These are phyloP conservation scores for Populus tremula DNA, from an alignment of 345 rosid genomes.

Conservation along the genomic window DNA sequence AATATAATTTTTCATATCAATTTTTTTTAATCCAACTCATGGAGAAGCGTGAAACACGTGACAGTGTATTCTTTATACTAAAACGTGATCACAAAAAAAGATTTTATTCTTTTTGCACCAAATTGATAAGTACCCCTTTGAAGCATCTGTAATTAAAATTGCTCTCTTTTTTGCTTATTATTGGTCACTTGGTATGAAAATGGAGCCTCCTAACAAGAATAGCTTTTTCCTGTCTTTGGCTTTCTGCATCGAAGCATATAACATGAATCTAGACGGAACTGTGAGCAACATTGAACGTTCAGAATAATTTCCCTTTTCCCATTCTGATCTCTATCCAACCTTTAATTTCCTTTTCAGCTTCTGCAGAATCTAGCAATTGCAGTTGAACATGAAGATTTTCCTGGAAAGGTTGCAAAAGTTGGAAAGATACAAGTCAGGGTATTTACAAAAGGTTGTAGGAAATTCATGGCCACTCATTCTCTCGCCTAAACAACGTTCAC, in stretches of 20 bases:
- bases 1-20: too few relatives aligned
- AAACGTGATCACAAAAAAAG: too few relatives aligned
- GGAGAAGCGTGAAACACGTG: too few relatives aligned
- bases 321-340: not conserved
- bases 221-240: not conserved
- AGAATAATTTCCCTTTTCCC: not conserved
- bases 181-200: not conserved
- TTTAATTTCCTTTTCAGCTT: not conserved
- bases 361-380: not conserved
- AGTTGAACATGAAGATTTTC: too few relatives aligned
- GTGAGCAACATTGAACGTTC: not conserved
- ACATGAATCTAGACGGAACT: not conserved
- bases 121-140: too few relatives aligned
- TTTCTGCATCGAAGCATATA: too few relatives aligned
- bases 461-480: not conserved
- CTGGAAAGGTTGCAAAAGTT: not conserved
- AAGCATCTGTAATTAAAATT: not conserved
- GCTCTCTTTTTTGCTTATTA: not conserved
- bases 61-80: too few relatives aligned
- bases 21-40: too few relatives aligned
- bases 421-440: not conserved
- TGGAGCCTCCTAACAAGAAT: not conserved
- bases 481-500: not conserved
- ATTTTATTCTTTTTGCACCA: too few relatives aligned
- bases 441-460: not conserved